phyloP scores from a whole-genome alignment of 345 rosid genomes.

The Pugionium cornutum region DNA sequence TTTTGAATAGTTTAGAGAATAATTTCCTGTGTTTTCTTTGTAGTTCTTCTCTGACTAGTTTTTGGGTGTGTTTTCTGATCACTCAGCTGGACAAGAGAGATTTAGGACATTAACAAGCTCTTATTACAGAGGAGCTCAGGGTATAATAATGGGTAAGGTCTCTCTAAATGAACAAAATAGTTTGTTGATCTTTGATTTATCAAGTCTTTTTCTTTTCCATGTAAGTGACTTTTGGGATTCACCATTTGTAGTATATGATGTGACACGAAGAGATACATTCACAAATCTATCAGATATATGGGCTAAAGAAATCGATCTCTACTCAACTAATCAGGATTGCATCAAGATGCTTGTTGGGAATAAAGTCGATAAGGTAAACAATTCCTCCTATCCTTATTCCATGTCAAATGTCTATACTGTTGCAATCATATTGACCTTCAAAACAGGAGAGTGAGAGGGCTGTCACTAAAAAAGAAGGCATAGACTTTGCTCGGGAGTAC shows the following conservation, averaged over 20 bases:
- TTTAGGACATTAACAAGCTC: constrained; percentile 93
- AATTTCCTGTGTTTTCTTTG: no score
- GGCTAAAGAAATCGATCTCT: constrained; percentile 93
- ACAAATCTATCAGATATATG: constrained; percentile 85
- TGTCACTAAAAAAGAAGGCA: constrained; percentile 87
- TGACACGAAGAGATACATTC: constrained; percentile 89
- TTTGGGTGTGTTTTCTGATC: constrained; percentile 12
- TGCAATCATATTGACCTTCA: background rate
- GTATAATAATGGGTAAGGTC: constrained; percentile 80
- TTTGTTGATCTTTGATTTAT: background rate
- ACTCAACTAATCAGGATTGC: constrained; percentile 91
- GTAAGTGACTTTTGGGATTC: background rate
- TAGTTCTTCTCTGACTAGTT: no score
- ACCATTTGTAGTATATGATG: constrained; percentile 68
- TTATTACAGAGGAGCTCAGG: constrained; percentile 97
- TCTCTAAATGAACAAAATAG: background rate
- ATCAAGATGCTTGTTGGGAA: constrained; percentile 98
- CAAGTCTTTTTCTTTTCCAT: no score
- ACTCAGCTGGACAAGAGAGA: constrained; percentile 96
- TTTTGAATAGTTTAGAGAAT: no score
- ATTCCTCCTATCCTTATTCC: background rate
- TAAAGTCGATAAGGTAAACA: constrained; percentile 81
- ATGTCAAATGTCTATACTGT: background rate
- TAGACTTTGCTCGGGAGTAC: constrained; percentile 79
- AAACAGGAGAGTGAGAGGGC: constrained; percentile 90